phyloP scores from a whole-genome alignment of 257 asterid species.

The Hygrophila difformis region DNA sequence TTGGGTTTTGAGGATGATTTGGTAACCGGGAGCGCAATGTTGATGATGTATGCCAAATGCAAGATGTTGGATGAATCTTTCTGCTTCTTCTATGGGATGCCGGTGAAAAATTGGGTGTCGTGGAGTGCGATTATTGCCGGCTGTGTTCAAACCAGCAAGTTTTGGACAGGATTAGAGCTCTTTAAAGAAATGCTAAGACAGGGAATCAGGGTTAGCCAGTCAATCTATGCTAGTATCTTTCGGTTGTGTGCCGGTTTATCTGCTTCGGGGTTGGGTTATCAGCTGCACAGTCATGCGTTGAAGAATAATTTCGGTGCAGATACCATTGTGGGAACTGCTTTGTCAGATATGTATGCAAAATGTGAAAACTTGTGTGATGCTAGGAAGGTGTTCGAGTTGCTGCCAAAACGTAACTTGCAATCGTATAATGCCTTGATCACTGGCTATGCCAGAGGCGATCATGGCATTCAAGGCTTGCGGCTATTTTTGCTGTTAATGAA shows the following conservation, averaged over 20 bases:
- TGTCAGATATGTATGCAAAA: constrained; percentile 81
- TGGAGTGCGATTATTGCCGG: constrained; percentile 92
- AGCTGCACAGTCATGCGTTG: constrained; percentile 66
- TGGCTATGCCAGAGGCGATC: constrained; percentile 65
- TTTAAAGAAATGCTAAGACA: constrained; percentile 68
- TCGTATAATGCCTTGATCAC: constrained; percentile 71
- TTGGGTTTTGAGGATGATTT: constrained; percentile 53
- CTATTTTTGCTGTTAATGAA: constrained; percentile 42
- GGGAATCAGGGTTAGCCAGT: constrained; percentile 66
- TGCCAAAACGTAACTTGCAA: constrained; percentile 56
- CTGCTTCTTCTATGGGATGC: constrained; percentile 43
- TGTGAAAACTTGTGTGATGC: constrained; percentile 46
- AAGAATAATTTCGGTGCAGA: constrained; percentile 59
- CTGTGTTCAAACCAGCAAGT: constrained; percentile 48
- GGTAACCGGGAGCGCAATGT: constrained; percentile 66
- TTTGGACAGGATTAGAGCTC: constrained; percentile 39
- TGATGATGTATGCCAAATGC: constrained; percentile 90
- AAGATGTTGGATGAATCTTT: constrained; percentile 51
- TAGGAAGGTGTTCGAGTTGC: constrained; percentile 42
- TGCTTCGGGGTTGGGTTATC: constrained; percentile 44
- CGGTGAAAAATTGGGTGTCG: constrained; percentile 62
- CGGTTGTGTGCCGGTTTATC: constrained; percentile 69
- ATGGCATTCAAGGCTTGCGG: constrained; percentile 48
- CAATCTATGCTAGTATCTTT: constrained; percentile 73
- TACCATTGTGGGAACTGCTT: constrained; percentile 68